These are phyloP conservation scores for Agaricales sp. DNA, from an alignment of 1,284 basidiomycete species.

Conservation along the genomic window DNA sequence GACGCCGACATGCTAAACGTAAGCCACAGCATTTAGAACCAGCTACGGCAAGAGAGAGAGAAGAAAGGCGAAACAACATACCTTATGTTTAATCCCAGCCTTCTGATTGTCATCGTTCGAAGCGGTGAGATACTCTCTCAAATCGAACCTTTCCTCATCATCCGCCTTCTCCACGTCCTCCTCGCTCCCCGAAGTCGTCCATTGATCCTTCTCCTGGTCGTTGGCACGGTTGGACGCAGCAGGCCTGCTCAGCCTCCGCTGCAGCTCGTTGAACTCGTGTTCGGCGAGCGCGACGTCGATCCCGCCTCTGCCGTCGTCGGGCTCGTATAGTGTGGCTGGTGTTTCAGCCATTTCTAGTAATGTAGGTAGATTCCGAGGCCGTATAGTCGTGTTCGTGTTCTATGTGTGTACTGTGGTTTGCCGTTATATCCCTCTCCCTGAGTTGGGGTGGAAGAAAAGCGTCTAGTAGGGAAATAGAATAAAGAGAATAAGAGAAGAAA, in stretches of 20 bases:
- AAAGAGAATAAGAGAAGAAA: too few species aligned
- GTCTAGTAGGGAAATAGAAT: too few species aligned
- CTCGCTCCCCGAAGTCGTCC: constrained; percentile 14
- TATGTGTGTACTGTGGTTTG: too few species aligned
- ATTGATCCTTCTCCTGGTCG: constrained; percentile 15
- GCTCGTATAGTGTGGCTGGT: not conserved
- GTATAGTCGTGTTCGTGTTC: too few species aligned
- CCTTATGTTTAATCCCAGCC: constrained; percentile 74
- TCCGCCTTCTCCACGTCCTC: constrained; percentile 39
- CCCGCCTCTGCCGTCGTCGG: constrained; percentile 8
- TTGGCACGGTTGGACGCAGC: not conserved
- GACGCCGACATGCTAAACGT: constrained; percentile 57
- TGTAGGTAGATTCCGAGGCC: too few species aligned
- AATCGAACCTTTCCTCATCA: constrained; percentile 44
- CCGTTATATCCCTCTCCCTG: too few species aligned
- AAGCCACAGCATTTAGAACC: constrained; percentile 1
- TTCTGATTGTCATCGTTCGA: constrained; percentile 56
- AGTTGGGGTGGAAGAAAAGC: too few species aligned
- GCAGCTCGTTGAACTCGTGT: constrained; percentile 43
- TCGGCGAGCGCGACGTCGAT: constrained; percentile 39
- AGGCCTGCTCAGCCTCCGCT: constrained; percentile 17
- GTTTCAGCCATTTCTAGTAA: not conserved
- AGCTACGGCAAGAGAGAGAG: not conserved
- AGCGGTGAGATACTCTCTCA: constrained; percentile 67
- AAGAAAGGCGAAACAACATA: constrained; percentile 12